Evolutionary conservation across 306 rosid genomes (phyloP), one percentile per base, ranked within the genome.

Genomic region (Nissolia schottii): DNA sequence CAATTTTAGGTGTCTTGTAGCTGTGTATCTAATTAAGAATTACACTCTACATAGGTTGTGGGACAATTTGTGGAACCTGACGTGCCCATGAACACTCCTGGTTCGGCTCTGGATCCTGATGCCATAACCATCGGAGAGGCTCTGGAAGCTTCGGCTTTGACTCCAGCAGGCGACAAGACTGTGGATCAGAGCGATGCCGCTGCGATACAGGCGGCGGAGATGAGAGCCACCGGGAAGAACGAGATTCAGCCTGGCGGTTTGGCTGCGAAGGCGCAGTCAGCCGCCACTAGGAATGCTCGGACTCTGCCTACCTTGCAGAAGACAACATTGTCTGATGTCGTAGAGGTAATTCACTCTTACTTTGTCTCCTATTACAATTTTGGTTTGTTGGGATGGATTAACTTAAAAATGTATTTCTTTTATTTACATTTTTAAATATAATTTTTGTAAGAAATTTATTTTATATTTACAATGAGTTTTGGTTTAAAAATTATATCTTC

Each of bases 41-140:
- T 37, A 9, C n/a, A n/a, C n/a, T n/a, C n/a, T n/a, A 12, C 14
- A 41, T 5, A 45, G 73, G 85, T 85, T 15, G 81, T 88, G 64
- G 96, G 85, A 0, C 76, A 60, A 69, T 92, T 66, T 24, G 79
- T 85, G 9, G 82, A 87, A 29, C 96, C 89, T 0, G 71, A 83
- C 0, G 79, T 86, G 19, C 80, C 82, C 0, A 35, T 25, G 60
- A 64, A 12, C 2, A 6, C 74, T 23, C 80, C 82, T 0, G 83
- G 77, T 46, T 8, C 32, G 7, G 88, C 38, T 2, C 82, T 82
- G 0, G 82, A 74, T 3, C 23, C 20, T 0, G 81, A 88, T 29
- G 81, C 90, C 5, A 74, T 86, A 13, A 86, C 92, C 2, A 80
- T 89, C 0, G 88, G 94, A 0, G 92, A 92, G 75, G 90, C 92